A percentile compares a stretch with the other conserved stretches of the same genome.
Conservation (phyloP, 768 basidiomycete genomes). For the Suillus tomentosus region DNA sequence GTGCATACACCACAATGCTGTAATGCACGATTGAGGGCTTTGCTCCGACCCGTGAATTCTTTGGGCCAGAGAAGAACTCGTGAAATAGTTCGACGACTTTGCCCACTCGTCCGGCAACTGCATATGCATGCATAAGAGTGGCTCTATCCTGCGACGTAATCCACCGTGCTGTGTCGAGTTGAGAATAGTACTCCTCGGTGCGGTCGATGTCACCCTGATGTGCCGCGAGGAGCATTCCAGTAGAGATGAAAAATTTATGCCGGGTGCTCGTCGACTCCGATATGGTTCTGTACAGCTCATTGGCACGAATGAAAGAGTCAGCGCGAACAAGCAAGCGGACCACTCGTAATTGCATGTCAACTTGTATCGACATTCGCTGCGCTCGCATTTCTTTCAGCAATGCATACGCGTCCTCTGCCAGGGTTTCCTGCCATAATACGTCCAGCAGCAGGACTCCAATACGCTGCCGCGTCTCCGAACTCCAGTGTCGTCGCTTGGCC, state of each 20-base stretch:
- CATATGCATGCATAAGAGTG: slow-evolving; percentile 59
- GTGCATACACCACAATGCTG: slow-evolving; percentile 56
- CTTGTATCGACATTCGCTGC: slow-evolving; percentile 35
- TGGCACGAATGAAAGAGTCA: slow-evolving; percentile 43
- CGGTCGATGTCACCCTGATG: slow-evolving; percentile 50
- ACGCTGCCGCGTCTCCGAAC: slow-evolving; percentile 27
- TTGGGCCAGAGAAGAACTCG: slow-evolving; percentile 48
- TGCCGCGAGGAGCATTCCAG: slow-evolving; percentile 55
- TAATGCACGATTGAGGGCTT: slow-evolving; percentile 54
- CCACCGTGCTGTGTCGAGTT: slow-evolving; percentile 34
- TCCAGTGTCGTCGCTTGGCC: slow-evolving; percentile 25
- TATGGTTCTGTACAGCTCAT: slow-evolving; percentile 42
- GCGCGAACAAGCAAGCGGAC: slow-evolving; percentile 46
- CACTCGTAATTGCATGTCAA: slow-evolving; percentile 35
- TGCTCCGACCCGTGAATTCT: slow-evolving; percentile 31
- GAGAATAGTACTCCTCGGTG: slow-evolving; percentile 46
- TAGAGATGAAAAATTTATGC: slow-evolving; percentile 33
- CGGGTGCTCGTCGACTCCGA: slow-evolving; percentile 21
- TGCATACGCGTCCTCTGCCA: slow-evolving; percentile 40
- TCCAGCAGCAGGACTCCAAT: slow-evolving; percentile 46
- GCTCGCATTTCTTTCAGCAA: slow-evolving; percentile 44
- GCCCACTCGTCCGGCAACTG: slow-evolving; percentile 43
- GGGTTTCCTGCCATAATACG: slow-evolving; percentile 34
- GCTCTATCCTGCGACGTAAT: slow-evolving; percentile 34
- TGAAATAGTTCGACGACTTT: slow-evolving; percentile 54